Evolutionary conservation across 208 protist genomes (phyloP), one percentile per base, ranked within the genome.

Genomic region (Trypanosoma vivax): DNA sequence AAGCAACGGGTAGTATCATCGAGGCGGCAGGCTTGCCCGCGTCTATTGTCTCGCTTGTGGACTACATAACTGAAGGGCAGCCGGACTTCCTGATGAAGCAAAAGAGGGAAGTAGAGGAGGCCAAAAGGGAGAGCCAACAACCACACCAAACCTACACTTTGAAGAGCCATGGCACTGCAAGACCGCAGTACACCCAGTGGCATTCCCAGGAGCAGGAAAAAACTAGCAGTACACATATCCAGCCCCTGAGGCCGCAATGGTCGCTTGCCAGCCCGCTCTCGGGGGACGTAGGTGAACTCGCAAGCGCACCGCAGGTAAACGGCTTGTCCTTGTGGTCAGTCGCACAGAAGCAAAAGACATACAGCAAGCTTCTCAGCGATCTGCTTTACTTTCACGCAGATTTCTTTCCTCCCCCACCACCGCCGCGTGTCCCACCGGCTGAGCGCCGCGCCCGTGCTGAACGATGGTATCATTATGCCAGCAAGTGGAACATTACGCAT

Each of bases 401-500:
- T 56, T 87, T 75, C 63, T 90, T 90, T 39, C 83, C 83, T 0
- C 82, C 82, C 4, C 82, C 82, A 37, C 83, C 83, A 41, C 81
- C 61, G 60, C 75, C 79, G 51, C 69, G 65, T 0, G 68, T 79
- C 43, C 79, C 78, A 11, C 39, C 50, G 9, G 50, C 58, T 10
- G 57, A 64, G 50, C 74, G 74, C 10, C 70, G 75, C 63, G 41
- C 24, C 19, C 72, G 79, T 21, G 78, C 78, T 2, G 75, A 65
- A 52, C 52, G 83, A 41, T 90, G 83, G 83, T 90, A 87, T 47
- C 70, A 83, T 58, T 85, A 85, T 60, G 78, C 83, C 1, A 73
- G 57, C 45, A 90, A 86, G 65, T 90, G 83, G 79, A 78, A 90
- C 61, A 81, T 87, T 47, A 84, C 79, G 1, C 83, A 83, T 53